Conservation (phyloP, 2,329 filamentous ascomycete genomes). For the Hirsutella rhossiliensis region DNA sequence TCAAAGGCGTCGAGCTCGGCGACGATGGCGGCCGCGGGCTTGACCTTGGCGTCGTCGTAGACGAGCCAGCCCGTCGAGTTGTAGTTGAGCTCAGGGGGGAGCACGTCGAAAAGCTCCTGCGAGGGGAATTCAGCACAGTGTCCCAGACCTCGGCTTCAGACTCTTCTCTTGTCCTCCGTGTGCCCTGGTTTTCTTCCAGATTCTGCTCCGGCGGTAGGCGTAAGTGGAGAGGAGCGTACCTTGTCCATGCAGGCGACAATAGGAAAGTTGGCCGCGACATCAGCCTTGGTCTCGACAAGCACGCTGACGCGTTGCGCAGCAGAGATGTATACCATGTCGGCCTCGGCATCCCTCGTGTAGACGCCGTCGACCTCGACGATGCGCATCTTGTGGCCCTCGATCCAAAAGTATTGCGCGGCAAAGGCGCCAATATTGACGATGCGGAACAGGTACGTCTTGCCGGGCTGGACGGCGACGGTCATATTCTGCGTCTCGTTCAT, state of each 20-base stretch:
- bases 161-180: too few species aligned
- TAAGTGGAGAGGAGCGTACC: slow-evolving; percentile 20
- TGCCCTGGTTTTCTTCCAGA: too few species aligned
- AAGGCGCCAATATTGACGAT: slow-evolving; percentile 66
- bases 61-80: slow-evolving; percentile 55
- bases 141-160: too few species aligned
- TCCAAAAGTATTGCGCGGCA: slow-evolving; percentile 53
- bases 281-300: slow-evolving; percentile 50
- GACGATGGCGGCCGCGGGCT: slow-evolving; percentile 40
- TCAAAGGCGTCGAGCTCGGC: slow-evolving; percentile 58
- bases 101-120: slow-evolving; percentile 51
- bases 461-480: slow-evolving; percentile 46
- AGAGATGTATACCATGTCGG: slow-evolving; percentile 52
- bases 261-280: slow-evolving; percentile 50
- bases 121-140: neutral
- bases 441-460: slow-evolving; percentile 61
- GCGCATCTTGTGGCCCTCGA: slow-evolving; percentile 53
- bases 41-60: slow-evolving; percentile 34
- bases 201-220: neutral
- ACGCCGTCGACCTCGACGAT: slow-evolving; percentile 66
- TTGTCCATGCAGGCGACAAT: slow-evolving; percentile 61
- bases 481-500: slow-evolving; percentile 59
- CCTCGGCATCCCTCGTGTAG: slow-evolving; percentile 48
- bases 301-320: slow-evolving; percentile 57
- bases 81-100: slow-evolving; percentile 57